phyloP scores from a whole-genome alignment of 495 filamentous ascomycete genomes.

The Aspergillus incahuasiensis region DNA sequence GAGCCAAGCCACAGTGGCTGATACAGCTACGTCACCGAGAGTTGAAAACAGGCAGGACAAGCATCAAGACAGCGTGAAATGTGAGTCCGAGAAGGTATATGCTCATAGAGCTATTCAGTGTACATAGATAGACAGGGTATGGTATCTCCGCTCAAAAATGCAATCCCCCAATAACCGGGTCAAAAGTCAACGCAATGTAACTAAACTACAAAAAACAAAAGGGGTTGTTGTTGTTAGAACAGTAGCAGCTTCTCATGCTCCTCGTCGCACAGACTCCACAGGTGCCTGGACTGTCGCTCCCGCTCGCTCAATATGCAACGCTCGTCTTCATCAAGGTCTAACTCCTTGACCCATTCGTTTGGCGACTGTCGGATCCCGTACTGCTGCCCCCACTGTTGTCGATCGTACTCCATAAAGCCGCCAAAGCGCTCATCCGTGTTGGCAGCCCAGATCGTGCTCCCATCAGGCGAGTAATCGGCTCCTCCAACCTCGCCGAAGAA shows the following conservation, averaged over 20 bases:
- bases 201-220: background rate
- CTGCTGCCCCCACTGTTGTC: slow-evolving; percentile 42
- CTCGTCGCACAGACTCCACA: slow-evolving; percentile 30
- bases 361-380: slow-evolving; percentile 29
- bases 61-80: background rate
- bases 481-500: slow-evolving; percentile 87
- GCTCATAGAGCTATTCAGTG: background rate
- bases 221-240: background rate
- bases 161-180: background rate
- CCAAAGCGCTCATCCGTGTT: slow-evolving; percentile 73
- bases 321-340: slow-evolving; percentile 31
- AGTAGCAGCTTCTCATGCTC: slow-evolving; percentile 34
- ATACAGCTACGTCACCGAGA: background rate
- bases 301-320: slow-evolving; percentile 30
- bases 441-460: slow-evolving; percentile 64
- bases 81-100: background rate
- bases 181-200: background rate
- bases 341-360: slow-evolving; percentile 36
- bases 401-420: slow-evolving; percentile 73
- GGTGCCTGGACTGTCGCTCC: slow-evolving; percentile 33
- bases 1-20: background rate
- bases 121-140: background rate
- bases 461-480: slow-evolving; percentile 66
- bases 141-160: slow-evolving; percentile 15
- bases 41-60: background rate